phyloP scores from a whole-genome alignment of 1,284 basidiomycete species.

The Athelia sp. region DNA sequence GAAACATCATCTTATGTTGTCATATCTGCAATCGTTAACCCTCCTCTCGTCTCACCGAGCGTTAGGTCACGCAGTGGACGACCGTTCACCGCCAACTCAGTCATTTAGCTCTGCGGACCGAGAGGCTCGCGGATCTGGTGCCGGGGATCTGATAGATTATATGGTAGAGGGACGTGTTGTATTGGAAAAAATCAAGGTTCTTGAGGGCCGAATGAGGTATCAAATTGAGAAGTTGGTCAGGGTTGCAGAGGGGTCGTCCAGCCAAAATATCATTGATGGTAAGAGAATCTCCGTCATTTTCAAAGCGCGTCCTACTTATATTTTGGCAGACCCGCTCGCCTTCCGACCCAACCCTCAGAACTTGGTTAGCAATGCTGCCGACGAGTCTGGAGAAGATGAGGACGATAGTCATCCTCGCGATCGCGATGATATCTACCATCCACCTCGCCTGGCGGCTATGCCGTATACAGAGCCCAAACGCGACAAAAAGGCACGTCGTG shows the following conservation, averaged over 20 bases:
- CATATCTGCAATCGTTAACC: slow-evolving; percentile 84
- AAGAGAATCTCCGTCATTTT: slow-evolving; percentile 13
- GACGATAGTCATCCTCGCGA: slow-evolving; percentile 20
- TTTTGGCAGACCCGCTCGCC: slow-evolving; percentile 70
- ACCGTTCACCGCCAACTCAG: slow-evolving; percentile 41
- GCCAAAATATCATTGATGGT: slow-evolving; percentile 65
- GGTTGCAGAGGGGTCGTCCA: slow-evolving; percentile 50
- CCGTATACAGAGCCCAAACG: slow-evolving; percentile 73
- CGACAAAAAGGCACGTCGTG: slow-evolving; percentile 36
- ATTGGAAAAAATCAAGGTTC: slow-evolving; percentile 73
- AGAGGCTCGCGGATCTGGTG: slow-evolving; percentile 42
- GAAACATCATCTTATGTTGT: slow-evolving; percentile 83
- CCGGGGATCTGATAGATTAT: slow-evolving; percentile 67
- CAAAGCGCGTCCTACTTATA: slow-evolving; percentile 4
- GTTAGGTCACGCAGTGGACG: slow-evolving; percentile 54
- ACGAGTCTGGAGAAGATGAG: slow-evolving; percentile 18
- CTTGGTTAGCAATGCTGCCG: slow-evolving; percentile 37
- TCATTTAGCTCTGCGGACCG: slow-evolving; percentile 55
- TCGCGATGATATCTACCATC: slow-evolving; percentile 73
- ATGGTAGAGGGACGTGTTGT: slow-evolving; percentile 71
- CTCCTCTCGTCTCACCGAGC: slow-evolving; percentile 70
- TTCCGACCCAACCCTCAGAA: slow-evolving; percentile 87
- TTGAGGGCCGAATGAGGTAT: slow-evolving; percentile 88
- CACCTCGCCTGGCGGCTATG: slow-evolving; percentile 89
- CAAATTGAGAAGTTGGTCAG: slow-evolving; percentile 93